These are phyloP conservation scores for Gliomastix tumulicola DNA, from an alignment of 2,329 filamentous ascomycete species.

Conservation along the genomic window DNA sequence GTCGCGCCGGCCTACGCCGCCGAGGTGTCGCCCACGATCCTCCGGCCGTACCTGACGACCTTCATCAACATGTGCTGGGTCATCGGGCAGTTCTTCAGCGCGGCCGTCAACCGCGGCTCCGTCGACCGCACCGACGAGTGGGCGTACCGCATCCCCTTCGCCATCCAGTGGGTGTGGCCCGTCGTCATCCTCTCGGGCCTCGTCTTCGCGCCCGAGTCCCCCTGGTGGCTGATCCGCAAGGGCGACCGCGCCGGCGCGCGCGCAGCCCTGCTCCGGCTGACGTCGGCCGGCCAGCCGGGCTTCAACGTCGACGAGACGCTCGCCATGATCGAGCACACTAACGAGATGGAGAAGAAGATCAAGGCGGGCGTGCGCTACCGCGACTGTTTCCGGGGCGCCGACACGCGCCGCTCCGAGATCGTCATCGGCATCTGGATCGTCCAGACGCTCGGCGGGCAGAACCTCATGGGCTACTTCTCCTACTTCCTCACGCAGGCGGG, in stretches of 20 bases:
- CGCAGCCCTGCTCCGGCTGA: constrained; percentile 31
- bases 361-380: constrained; percentile 35
- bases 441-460: constrained; percentile 39
- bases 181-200: constrained; percentile 35
- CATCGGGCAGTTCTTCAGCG: constrained; percentile 44
- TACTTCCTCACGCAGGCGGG: constrained; percentile 40
- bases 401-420: constrained; percentile 47
- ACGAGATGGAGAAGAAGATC: constrained; percentile 36
- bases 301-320: constrained; percentile 40
- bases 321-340: constrained; percentile 47
- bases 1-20: constrained; percentile 46
- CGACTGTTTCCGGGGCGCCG: constrained; percentile 44
- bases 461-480: constrained; percentile 40
- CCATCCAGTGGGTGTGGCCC: constrained; percentile 45
- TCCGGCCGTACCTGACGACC: constrained; percentile 45
- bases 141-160: constrained; percentile 44
- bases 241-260: constrained; percentile 30
- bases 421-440: constrained; percentile 41
- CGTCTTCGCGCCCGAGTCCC: constrained; percentile 42
- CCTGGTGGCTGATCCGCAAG: constrained; percentile 44
- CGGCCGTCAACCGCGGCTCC: constrained; percentile 37
- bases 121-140: constrained; percentile 30
- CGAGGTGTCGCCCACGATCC: constrained; percentile 39
- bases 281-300: constrained; percentile 23
- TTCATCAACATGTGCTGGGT: constrained; percentile 53